These are phyloP conservation scores for Cyphellophora attinorum DNA, from an alignment of 2,329 filamentous ascomycete species.

Conservation along the genomic window DNA sequence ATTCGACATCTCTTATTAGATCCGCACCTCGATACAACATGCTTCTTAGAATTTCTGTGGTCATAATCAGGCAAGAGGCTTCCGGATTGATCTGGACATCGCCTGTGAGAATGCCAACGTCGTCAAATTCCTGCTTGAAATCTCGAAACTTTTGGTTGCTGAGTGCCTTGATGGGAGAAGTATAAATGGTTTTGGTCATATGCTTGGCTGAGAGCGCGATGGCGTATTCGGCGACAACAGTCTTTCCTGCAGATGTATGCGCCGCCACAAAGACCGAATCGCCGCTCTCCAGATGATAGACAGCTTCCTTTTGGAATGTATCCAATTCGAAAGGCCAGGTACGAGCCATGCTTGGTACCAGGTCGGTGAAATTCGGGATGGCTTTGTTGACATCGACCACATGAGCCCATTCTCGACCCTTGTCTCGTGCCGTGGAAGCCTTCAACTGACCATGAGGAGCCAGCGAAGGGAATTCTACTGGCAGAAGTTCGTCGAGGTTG, in stretches of 20 bases:
- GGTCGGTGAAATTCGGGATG: conserved; percentile 84
- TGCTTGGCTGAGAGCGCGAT: conserved; percentile 94
- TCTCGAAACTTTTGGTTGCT: conserved; percentile 99
- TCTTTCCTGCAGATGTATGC: conserved; percentile 96
- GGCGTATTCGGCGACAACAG: conserved; percentile 94
- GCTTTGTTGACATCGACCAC: conserved; percentile 94
- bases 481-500: conserved; percentile 76
- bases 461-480: conserved; percentile 85
- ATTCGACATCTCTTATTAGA: conserved; percentile 92
- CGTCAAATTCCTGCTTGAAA: conserved; percentile 80
- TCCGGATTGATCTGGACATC: conserved; percentile 97
- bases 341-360: conserved; percentile 91
- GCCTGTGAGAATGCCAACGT: conserved; percentile 92
- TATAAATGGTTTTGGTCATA: conserved; percentile 99
- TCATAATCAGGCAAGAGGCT: conserved; percentile 98
- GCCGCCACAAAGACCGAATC: conserved; percentile 97
- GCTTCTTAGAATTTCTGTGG: conserved; percentile 91
- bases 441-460: conserved; percentile 73
- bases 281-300: conserved; percentile 92
- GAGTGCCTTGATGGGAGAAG: conserved; percentile 93
- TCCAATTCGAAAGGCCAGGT: conserved; percentile 97
- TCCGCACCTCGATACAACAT: conserved; percentile 97
- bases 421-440: conserved; percentile 60
- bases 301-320: conserved; percentile 95
- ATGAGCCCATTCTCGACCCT: conserved; percentile 87